phyloP scores from a whole-genome alignment of 2,329 filamentous ascomycete species.

The Rutstroemia sp. region DNA sequence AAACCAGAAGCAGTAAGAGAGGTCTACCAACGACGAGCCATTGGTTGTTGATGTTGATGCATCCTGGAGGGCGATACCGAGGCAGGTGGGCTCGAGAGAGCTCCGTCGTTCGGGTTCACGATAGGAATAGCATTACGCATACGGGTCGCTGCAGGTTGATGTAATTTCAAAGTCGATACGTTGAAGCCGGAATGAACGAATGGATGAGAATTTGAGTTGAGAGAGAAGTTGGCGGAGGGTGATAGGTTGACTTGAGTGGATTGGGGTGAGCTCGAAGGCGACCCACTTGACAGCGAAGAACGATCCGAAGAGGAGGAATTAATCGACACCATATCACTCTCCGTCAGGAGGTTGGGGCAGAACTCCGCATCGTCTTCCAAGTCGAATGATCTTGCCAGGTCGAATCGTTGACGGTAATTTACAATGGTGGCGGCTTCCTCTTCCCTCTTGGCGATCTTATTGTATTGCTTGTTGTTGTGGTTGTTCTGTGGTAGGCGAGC shows the following conservation, averaged over 20 bases:
- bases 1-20: conserved; percentile 15
- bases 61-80: conserved; percentile 57
- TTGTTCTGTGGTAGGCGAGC: conserved; percentile 77
- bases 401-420: conserved; percentile 79
- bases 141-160: conserved; percentile 84
- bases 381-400: conserved; percentile 88
- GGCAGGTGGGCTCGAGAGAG: conserved; percentile 77
- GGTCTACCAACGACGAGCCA: conserved; percentile 26
- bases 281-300: conserved; percentile 90
- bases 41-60: conserved; percentile 32
- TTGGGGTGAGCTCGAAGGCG: conserved; percentile 84
- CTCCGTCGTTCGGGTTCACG: conserved; percentile 88
- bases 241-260: conserved; percentile 59
- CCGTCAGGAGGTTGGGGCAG: conserved; percentile 84
- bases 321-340: conserved; percentile 77
- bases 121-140: conserved; percentile 97
- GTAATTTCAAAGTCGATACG: conserved; percentile 65
- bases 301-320: conserved; percentile 85
- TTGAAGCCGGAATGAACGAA: conserved; percentile 59
- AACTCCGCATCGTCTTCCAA: conserved; percentile 95
- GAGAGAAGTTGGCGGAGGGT: conserved; percentile 68
- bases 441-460: conserved; percentile 78
- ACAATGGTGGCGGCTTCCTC: conserved; percentile 73
- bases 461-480: conserved; percentile 62
- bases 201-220: conserved; percentile 58